phyloP scores from a whole-genome alignment of 208 protist genomes.

The Porcisia deanei region DNA sequence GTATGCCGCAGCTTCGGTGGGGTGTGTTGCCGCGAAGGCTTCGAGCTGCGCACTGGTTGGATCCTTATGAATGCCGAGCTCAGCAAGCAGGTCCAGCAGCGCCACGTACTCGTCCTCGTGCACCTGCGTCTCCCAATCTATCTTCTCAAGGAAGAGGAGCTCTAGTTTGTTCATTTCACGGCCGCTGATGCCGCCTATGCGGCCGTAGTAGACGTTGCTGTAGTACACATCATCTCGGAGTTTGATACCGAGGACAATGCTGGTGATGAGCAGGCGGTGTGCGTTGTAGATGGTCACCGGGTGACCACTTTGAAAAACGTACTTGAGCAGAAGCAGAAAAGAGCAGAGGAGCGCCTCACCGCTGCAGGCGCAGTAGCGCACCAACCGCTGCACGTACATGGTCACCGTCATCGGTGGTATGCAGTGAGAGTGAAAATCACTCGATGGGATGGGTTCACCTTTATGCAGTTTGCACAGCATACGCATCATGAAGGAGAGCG shows the following conservation, averaged over 20 bases:
- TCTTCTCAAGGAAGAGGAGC: constrained; percentile 73
- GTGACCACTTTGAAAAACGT: constrained; percentile 66
- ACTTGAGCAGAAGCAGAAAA: constrained; percentile 89
- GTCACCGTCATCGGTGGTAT: constrained; percentile 77
- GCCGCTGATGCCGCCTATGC: constrained; percentile 87
- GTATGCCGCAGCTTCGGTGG: constrained; percentile 32
- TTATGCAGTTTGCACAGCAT: constrained; percentile 64
- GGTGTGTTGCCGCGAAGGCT: constrained; percentile 32
- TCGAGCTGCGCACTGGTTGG: constrained; percentile 25
- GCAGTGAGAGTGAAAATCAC: constrained; percentile 79
- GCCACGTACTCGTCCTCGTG: constrained; percentile 52
- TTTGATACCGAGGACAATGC: constrained; percentile 91
- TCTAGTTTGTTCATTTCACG: constrained; percentile 93
- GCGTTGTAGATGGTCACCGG: constrained; percentile 91
- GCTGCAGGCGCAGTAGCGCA: constrained; percentile 79
- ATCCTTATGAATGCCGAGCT: constrained; percentile 25
- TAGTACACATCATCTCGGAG: constrained; percentile 94
- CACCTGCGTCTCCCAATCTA: constrained; percentile 85
- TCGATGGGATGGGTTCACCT: constrained; percentile 52
- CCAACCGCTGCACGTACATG: constrained; percentile 85
- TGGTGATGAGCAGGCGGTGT: constrained; percentile 92
- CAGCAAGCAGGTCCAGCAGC: constrained; percentile 43
- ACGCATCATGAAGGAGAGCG: constrained; percentile 59
- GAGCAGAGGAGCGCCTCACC: constrained; percentile 89
- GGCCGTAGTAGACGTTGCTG: constrained; percentile 92